Evolutionary conservation across 257 asterid genomes (phyloP), one percentile per base, ranked within the genome.

Genomic region (Solanum bukasovii): DNA sequence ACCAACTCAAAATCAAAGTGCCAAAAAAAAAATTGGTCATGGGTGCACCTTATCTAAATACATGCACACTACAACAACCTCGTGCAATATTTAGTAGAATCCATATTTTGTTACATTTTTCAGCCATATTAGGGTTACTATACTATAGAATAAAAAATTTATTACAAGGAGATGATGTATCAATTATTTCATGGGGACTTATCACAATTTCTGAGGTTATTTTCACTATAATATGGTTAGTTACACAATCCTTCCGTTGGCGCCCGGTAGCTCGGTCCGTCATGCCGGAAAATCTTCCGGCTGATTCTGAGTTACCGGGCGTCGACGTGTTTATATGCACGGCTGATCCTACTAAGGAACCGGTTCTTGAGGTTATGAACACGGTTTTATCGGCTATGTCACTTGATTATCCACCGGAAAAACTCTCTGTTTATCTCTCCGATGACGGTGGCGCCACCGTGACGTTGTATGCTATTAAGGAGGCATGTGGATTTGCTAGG

Each of bases 341-440:
- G 25, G 96, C 96, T 9, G 96, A 95, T 85, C 95, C 98, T 12
- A 88, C 84, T 74, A 95, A 94, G 88, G 98, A 95, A 88, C 96
- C 98, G 21, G 97, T 94, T 90, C 90, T 93, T 65, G 97, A 93
- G 89, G 98, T 95, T 88, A 95, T 95, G 96, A 95, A 95, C 90
- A 95, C 98, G 83, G 96, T 95, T 27, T 8, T 95, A 77, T 94
- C 98, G 16, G 96, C 98, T 37, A 93, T 94, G 96, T 93, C 98
- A 82, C 46, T 95, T 52, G 98, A 94, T 68, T 95, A 95, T 87
- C 98, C 98, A 59, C 59, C 91, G 86, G 93, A 93, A 71, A 94
- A 94, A 56, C 94, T 95, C 79, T 94, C 97, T 20, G 96, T 95
- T 75, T 95, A 94, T 90, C 89, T 95, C 77, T 94, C 98, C 13